These are phyloP conservation scores for Radiomyces spectabilis DNA, from an alignment of 192 early-diverging fungal species.

Conservation along the genomic window DNA sequence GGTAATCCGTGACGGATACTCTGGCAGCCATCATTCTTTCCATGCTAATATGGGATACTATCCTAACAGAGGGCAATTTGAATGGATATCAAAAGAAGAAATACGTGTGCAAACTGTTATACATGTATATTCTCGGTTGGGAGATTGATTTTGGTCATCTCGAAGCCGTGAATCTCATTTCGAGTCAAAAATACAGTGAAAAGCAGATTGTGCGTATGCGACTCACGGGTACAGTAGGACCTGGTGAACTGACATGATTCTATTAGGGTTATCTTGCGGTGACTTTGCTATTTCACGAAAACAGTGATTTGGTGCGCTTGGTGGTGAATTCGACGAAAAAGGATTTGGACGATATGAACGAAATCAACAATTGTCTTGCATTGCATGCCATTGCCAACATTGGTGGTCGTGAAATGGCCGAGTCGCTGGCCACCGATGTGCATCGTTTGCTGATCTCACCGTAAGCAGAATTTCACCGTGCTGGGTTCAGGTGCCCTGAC, in stretches of 20 bases:
- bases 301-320: conserved; percentile 70
- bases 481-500: no score
- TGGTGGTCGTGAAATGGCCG: conserved; percentile 86
- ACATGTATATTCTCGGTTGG: conserved; percentile 99
- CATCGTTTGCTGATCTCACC: conserved; percentile 74
- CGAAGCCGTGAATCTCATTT: conserved; percentile 91
- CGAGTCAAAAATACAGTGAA: conserved; percentile 88
- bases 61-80: conserved; percentile 67
- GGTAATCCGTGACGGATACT: conserved; percentile 40
- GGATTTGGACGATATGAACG: conserved; percentile 82
- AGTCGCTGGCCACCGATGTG: conserved; percentile 76
- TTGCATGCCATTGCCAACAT: conserved; percentile 97
- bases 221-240: no score
- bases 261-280: conserved; percentile 95
- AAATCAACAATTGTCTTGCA: conserved; percentile 86
- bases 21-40: neutral
- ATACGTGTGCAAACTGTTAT: conserved; percentile 97
- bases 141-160: conserved; percentile 97
- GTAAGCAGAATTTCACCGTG: no score
- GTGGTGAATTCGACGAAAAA: conserved; percentile 86
- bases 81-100: conserved; percentile 99
- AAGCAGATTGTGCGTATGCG: conserved; percentile 96
- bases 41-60: neutral
- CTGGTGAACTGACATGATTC: no score
- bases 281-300: conserved; percentile 86